phyloP scores from a whole-genome alignment of 306 rosid species.

The Quercus aquifolioides region DNA sequence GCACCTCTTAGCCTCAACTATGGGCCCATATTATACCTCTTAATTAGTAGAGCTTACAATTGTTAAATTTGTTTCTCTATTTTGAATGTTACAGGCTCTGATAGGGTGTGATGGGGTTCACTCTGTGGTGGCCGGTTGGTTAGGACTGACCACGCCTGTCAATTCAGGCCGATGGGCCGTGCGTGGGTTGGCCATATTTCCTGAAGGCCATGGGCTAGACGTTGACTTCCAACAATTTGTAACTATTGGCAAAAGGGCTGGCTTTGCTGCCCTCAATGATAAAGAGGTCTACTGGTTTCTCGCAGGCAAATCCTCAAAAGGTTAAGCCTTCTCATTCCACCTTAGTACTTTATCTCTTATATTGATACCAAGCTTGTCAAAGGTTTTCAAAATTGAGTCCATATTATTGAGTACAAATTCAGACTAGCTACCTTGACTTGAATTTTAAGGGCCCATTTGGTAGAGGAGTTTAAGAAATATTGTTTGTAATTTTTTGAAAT shows the following conservation, averaged over 20 bases:
- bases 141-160: conserved; percentile 18
- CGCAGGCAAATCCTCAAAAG: not conserved
- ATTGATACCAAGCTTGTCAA: too few relatives aligned
- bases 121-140: conserved; percentile 22
- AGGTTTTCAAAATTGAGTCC: too few relatives aligned
- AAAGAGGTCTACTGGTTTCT: conserved; percentile 25
- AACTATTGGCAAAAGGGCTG: conserved; percentile 17
- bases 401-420: too few relatives aligned
- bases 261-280: conserved; percentile 17
- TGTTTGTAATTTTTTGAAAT: too few relatives aligned
- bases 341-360: too few relatives aligned
- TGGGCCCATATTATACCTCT: not conserved
- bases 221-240: not conserved
- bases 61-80: too few relatives aligned
- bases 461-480: too few relatives aligned
- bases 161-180: conserved; percentile 20
- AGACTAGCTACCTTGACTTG: too few relatives aligned
- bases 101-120: conserved; percentile 35
- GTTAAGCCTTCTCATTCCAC: too few relatives aligned
- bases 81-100: not conserved
- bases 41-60: too few relatives aligned
- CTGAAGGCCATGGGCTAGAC: conserved; percentile 20
- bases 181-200: conserved; percentile 25
- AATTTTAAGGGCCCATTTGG: too few relatives aligned
- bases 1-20: not conserved